Percentiles rank a stretch among this genome's conserved stretches.
phyloP scores from a whole-genome alignment of 345 rosid species.

The Citrus sp. region DNA sequence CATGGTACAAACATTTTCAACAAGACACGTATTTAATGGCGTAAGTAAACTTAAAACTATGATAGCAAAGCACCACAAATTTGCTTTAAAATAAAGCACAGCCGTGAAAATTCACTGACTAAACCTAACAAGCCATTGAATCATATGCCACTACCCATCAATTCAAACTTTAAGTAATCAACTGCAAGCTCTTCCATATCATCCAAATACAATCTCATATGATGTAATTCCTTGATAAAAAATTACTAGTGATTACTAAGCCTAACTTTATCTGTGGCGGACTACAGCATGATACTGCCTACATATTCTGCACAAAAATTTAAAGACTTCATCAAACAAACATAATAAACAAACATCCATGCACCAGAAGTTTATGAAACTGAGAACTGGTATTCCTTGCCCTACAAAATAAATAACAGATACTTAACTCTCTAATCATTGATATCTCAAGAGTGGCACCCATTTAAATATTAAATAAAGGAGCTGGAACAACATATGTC shows the following conservation, averaged over 20 bases:
- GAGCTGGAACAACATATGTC: conserved; percentile 1
- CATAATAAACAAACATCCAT: neutral
- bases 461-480: neutral
- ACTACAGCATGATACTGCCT: neutral
- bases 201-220: neutral
- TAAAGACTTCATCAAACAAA: neutral
- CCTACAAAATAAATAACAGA: neutral
- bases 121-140: neutral
- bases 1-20: neutral
- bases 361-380: neutral
- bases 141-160: neutral
- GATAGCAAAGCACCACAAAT: neutral
- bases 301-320: neutral
- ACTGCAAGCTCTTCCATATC: neutral
- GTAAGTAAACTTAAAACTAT: neutral
- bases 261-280: neutral
- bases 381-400: neutral
- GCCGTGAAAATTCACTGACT: neutral
- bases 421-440: neutral
- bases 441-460: neutral
- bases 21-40: neutral
- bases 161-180: neutral
- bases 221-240: neutral
- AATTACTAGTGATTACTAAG: neutral
- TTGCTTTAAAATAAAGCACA: neutral